Evolutionary conservation across 768 basidiomycete genomes (phyloP).

Genomic region (Termitomyces titanicus): DNA sequence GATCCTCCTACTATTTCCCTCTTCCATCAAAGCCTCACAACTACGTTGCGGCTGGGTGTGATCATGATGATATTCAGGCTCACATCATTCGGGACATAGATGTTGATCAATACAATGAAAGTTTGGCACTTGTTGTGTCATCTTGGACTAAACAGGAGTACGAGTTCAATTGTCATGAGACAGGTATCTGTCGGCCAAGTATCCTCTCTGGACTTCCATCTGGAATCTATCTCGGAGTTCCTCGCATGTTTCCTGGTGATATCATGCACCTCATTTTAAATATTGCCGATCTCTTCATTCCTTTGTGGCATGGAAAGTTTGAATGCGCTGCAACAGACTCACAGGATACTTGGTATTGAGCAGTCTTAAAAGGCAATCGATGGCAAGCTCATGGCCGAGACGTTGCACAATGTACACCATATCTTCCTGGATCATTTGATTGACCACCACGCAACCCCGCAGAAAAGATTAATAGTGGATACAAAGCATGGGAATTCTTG

Average conservation of each 20-base stretch:
- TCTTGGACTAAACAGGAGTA: too few species aligned
- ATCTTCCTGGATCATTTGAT: neutral
- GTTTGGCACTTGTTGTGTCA: neutral
- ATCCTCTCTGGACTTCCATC: neutral
- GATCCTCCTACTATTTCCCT: too few species aligned
- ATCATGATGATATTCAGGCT: constrained; percentile 16
- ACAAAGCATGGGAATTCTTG: constrained; percentile 10
- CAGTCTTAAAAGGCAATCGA: neutral
- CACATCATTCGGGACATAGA: neutral
- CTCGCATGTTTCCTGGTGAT: constrained; percentile 21
- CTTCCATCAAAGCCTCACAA: constrained; percentile 19
- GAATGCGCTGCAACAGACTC: constrained; percentile 10
- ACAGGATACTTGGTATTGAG: constrained; percentile 19
- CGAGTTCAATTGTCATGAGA: too few species aligned
- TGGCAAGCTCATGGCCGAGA: neutral
- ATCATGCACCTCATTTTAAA: constrained; percentile 31
- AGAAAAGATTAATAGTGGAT: neutral
- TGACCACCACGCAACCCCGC: neutral
- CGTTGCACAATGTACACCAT: neutral
- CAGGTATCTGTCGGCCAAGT: too few species aligned
- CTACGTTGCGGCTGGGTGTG: constrained; percentile 19
- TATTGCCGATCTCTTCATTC: constrained; percentile 22
- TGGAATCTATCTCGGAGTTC: constrained; percentile 15
- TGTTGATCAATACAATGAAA: neutral
- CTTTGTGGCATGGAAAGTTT: constrained; percentile 21